phyloP scores from a whole-genome alignment of 2,329 filamentous ascomycete species.

The Phialophora expanda region DNA sequence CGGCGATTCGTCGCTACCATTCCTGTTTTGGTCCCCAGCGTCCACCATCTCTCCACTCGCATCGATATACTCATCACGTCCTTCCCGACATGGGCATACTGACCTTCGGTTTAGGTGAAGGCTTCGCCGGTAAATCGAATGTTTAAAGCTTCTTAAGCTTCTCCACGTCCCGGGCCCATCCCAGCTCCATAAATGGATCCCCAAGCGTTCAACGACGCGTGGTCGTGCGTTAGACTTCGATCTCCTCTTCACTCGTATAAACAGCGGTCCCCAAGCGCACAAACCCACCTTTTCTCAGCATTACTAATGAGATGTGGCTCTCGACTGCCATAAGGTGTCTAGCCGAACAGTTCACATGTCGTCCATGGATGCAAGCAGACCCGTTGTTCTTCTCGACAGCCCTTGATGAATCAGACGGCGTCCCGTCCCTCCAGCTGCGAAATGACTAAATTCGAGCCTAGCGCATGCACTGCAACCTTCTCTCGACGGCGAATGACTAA shows the following conservation, averaged over 20 bases:
- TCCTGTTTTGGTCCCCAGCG: background rate
- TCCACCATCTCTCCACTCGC: background rate
- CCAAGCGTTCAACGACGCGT: background rate
- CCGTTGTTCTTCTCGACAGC: background rate
- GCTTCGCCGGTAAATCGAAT: background rate
- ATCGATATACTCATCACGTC: background rate
- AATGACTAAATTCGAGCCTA: slow-evolving; percentile 1
- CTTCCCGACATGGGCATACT: background rate
- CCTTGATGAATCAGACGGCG: background rate
- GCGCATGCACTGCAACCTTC: background rate
- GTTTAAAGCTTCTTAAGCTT: background rate
- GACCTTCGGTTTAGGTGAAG: background rate
- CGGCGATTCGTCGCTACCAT: background rate
- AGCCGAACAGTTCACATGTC: background rate
- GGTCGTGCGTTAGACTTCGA: background rate
- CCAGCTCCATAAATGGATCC: background rate
- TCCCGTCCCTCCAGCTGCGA: background rate
- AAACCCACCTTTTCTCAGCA: background rate
- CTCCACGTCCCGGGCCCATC: background rate
- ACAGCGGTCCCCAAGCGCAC: background rate
- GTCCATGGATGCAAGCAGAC: background rate
- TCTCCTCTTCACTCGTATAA: background rate
- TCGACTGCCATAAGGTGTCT: background rate
- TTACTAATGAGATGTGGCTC: background rate
- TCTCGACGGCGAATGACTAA: background rate